A percentile compares a stretch with the other conserved stretches of the same genome.
Evolutionary conservation across 2,329 filamentous ascomycete species (phyloP).

Genomic region (Podosphaera fusca): DNA sequence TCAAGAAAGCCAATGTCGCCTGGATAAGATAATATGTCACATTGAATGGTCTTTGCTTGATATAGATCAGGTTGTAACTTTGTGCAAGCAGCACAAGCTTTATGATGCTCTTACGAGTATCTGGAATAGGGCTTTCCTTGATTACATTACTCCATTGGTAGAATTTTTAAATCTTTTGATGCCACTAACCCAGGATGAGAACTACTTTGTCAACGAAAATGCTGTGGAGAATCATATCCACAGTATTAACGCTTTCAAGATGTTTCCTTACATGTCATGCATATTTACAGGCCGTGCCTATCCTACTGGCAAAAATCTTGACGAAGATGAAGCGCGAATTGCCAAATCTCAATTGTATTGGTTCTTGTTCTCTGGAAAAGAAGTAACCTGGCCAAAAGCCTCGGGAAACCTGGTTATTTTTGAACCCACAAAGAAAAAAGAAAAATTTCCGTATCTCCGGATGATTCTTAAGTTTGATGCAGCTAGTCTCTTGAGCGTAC

Average conservation of each 20-base stretch:
- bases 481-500: constrained; percentile 74
- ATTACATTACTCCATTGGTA: constrained; percentile 77
- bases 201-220: constrained; percentile 24
- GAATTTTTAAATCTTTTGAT: constrained; percentile 54
- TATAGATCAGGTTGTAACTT: constrained; percentile 69
- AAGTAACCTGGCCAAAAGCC: constrained; percentile 48
- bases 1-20: constrained; percentile 47
- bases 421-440: constrained; percentile 30
- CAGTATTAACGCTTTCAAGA: constrained; percentile 56
- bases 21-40: constrained; percentile 88
- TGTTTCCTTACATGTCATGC: constrained; percentile 89
- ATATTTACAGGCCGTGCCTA: constrained; percentile 78
- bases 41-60: constrained; percentile 81
- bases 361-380: constrained; percentile 75
- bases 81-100: constrained; percentile 78
- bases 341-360: constrained; percentile 82
- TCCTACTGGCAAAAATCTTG: constrained; percentile 56
- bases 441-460: constrained; percentile 53
- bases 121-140: constrained; percentile 75
- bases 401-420: constrained; percentile 33
- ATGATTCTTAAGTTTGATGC: constrained; percentile 74
- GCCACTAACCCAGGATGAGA: constrained; percentile 31
- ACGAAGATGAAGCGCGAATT: constrained; percentile 44
- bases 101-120: constrained; percentile 94
- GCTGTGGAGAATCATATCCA: constrained; percentile 31